Conservation (phyloP, 345 rosid species). For the Psidium guajava region DNA sequence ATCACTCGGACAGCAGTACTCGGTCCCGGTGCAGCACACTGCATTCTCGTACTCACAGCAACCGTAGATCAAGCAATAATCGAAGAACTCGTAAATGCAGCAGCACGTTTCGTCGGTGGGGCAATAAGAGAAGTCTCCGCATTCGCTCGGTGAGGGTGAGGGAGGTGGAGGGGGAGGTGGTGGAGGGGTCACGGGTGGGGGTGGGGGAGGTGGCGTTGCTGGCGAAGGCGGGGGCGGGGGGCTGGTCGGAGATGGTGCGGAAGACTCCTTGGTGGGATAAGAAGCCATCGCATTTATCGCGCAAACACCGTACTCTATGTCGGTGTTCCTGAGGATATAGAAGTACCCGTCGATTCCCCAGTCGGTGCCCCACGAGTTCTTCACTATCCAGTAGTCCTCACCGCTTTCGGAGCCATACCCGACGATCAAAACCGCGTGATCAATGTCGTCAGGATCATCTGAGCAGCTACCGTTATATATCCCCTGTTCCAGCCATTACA, state of each 20-base stretch:
- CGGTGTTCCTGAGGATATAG: constrained; percentile 28
- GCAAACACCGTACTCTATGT: constrained; percentile 33
- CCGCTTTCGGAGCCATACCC: constrained; percentile 60
- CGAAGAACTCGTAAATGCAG: constrained; percentile 34
- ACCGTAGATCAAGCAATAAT: constrained; percentile 40
- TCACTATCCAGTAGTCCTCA: constrained; percentile 79
- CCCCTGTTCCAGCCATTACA: constrained; percentile 25
- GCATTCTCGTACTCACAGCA: constrained; percentile 58
- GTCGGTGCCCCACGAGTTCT: constrained; percentile 71
- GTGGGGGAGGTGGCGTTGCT: constrained; percentile 14
- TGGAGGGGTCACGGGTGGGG: constrained; percentile 14
- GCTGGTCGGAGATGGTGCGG: constrained; percentile 44
- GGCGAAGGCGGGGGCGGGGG: constrained; percentile 21
- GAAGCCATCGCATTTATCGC: constrained; percentile 68
- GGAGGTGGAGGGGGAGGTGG: constrained; percentile 25
- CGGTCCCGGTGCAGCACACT: constrained; percentile 49
- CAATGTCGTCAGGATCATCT: constrained; percentile 42
- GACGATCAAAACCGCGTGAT: constrained; percentile 66
- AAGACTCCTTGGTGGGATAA: constrained; percentile 48
- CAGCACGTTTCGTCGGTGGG: constrained; percentile 53
- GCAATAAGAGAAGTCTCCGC: constrained; percentile 55
- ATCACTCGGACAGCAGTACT: constrained; percentile 54
- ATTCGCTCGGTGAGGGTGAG: constrained; percentile 48
- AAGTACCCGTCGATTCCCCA: constrained; percentile 67
- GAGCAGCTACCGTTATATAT: constrained; percentile 54